These are phyloP conservation scores for Ambrosiella cleistominuta DNA, from an alignment of 2,329 filamentous ascomycete genomes.

Conservation along the genomic window DNA sequence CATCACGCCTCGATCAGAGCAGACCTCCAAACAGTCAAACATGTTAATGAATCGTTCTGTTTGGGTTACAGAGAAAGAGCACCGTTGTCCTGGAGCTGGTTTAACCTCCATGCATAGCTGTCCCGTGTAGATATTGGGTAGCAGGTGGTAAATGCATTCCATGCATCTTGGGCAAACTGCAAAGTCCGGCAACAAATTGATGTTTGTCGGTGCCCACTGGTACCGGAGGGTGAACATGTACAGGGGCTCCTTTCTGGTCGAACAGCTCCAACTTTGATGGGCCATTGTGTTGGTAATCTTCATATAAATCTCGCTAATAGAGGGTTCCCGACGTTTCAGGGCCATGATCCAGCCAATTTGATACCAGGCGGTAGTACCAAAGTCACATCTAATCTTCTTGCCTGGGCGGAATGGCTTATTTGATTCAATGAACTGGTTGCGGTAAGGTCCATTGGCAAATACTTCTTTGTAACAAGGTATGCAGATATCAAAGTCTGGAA, in stretches of 20 bases:
- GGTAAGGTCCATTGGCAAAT: constrained; percentile 51
- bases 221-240: constrained; percentile 64
- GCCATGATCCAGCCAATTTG: constrained; percentile 71
- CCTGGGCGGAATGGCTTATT: constrained; percentile 21
- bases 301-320: constrained; percentile 49
- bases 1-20: constrained; percentile 21
- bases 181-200: constrained; percentile 49
- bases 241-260: constrained; percentile 31
- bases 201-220: constrained; percentile 38
- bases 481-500: constrained; percentile 62
- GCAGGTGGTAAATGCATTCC: constrained; percentile 43
- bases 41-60: constrained; percentile 38
- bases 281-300: constrained; percentile 38
- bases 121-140: constrained; percentile 27
- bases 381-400: constrained; percentile 47
- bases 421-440: constrained; percentile 43
- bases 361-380: constrained; percentile 63
- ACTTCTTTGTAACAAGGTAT: constrained; percentile 58
- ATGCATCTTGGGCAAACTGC: constrained; percentile 61
- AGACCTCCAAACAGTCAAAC: constrained; percentile 40
- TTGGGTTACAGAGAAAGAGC: constrained; percentile 35
- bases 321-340: constrained; percentile 47
- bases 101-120: constrained; percentile 40
- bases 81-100: constrained; percentile 21
- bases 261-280: constrained; percentile 33